phyloP scores from a whole-genome alignment of 768 basidiomycete genomes.

The Hypsizygus marmoreus region DNA sequence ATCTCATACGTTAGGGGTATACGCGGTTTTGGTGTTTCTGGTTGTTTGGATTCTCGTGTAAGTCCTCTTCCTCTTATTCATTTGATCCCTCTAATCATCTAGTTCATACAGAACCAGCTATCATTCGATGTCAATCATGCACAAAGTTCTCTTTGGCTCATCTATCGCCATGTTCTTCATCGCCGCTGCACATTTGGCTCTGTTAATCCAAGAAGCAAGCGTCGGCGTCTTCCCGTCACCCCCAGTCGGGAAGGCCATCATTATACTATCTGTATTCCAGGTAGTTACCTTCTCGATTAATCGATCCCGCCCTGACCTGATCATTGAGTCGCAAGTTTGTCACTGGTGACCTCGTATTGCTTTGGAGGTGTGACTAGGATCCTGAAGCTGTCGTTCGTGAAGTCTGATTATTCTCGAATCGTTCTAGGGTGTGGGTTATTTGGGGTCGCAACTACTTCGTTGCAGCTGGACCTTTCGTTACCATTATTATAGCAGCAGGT shows the following conservation, averaged over 20 bases:
- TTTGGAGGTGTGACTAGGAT: conserved; percentile 3
- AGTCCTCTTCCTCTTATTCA: background rate
- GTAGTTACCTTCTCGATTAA: background rate
- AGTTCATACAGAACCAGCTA: background rate
- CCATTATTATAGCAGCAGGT: conserved; percentile 8
- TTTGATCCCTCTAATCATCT: background rate
- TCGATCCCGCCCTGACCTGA: background rate
- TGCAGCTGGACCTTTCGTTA: conserved; percentile 2
- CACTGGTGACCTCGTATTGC: conserved; percentile 5
- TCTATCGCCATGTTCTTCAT: conserved; percentile 5
- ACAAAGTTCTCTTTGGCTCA: background rate
- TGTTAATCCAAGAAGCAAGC: conserved; percentile 3
- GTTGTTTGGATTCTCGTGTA: background rate
- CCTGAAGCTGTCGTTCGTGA: background rate
- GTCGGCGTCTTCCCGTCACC: background rate
- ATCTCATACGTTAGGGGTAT: background rate
- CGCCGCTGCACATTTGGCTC: conserved; percentile 4
- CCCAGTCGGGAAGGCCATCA: background rate
- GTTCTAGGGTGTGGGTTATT: conserved; percentile 9
- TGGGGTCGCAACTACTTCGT: conserved; percentile 6
- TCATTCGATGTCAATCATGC: background rate
- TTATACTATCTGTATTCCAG: conserved; percentile 1
- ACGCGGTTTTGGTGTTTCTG: conserved; percentile 13
- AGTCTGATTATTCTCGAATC: background rate
- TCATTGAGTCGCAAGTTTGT: background rate